Conservation (phyloP, 2,329 filamentous ascomycete genomes). For the Dactylellina sp. region DNA sequence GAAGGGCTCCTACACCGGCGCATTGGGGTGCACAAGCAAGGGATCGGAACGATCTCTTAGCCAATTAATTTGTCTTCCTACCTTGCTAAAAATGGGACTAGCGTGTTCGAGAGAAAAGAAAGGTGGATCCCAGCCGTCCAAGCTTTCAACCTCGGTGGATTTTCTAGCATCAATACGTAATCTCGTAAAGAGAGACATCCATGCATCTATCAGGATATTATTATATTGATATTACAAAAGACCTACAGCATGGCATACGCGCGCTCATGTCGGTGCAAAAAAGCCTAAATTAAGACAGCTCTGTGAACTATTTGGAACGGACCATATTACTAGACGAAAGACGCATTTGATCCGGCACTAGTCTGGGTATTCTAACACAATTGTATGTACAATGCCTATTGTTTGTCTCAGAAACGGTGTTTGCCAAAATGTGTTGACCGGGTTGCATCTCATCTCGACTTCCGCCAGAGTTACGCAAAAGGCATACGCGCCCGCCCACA, state of each 20-base stretch:
- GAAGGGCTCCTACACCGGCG: no score
- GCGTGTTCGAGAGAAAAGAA: no score
- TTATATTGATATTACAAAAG: background rate
- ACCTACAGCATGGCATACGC: constrained; percentile 6
- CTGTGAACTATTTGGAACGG: background rate
- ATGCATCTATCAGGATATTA: no score
- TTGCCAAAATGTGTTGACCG: constrained; percentile 41
- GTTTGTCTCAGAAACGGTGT: constrained; percentile 30
- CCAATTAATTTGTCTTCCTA: no score
- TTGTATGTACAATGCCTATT: constrained; percentile 28
- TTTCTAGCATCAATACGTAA: no score
- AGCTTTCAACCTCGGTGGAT: no score
- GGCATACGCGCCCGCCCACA: constrained; percentile 23
- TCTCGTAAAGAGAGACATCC: no score
- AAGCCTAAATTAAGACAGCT: constrained; percentile 6
- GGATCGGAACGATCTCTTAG: no score
- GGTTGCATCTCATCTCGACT: constrained; percentile 22
- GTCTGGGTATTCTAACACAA: constrained; percentile 5
- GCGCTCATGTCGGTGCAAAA: constrained; percentile 3
- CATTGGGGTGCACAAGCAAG: no score
- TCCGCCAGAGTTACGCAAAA: constrained; percentile 7
- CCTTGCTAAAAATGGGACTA: no score
- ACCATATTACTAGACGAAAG: no score
- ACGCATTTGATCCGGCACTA: constrained; percentile 26
- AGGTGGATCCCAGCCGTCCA: no score